Conservation (phyloP, 2,329 filamentous ascomycete species). For the Cladorrhinum sp. region DNA sequence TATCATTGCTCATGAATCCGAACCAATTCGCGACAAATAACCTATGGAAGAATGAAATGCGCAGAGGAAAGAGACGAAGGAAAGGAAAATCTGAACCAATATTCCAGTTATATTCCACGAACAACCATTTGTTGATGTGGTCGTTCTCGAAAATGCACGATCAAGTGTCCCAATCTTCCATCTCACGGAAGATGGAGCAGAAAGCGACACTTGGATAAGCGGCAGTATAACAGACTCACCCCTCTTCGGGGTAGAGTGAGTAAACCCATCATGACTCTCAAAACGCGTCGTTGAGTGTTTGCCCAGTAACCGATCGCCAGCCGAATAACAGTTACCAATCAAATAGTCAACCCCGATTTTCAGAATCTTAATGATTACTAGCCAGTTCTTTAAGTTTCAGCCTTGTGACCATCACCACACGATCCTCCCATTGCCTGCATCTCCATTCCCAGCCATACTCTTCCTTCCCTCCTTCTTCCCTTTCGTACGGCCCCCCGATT, state of each 20-base stretch:
- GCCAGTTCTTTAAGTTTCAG: not conserved
- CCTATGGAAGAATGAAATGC: not conserved
- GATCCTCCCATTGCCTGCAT: not conserved
- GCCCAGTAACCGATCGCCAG: not conserved
- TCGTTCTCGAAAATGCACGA: not conserved
- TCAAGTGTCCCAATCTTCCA: not conserved
- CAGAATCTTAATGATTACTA: not conserved
- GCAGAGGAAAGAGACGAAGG: not conserved
- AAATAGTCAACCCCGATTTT: not conserved
- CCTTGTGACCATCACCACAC: not conserved
- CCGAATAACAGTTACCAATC: not conserved
- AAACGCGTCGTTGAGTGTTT: not conserved
- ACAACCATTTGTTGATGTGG: not conserved
- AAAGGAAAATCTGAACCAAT: not conserved
- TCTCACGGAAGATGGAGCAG: not conserved
- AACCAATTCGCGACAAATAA: not conserved
- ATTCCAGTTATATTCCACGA: not conserved
- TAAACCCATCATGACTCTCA: not conserved
- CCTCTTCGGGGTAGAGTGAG: not conserved
- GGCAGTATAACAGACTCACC: not conserved
- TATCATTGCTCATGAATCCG: not conserved
- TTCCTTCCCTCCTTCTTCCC: not conserved
- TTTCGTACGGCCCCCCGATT: not conserved
- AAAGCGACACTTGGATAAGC: not conserved
- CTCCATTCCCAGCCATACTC: not conserved